phyloP scores from a whole-genome alignment of 495 filamentous ascomycete species.

The Cercophora scortea region DNA sequence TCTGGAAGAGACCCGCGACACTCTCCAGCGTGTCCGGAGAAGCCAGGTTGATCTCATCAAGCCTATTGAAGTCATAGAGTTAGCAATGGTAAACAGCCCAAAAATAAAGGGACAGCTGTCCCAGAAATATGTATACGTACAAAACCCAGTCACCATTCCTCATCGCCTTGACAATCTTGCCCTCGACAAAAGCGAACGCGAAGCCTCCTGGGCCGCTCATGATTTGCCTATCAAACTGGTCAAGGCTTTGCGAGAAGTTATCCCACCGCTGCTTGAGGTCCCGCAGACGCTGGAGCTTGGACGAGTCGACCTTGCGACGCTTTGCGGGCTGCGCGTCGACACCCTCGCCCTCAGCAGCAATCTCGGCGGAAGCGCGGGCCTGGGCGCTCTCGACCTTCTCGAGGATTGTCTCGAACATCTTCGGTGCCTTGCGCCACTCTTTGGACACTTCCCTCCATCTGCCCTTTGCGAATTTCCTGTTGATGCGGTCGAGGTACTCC shows the following conservation, averaged over 20 bases:
- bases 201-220: conserved; percentile 72
- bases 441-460: conserved; percentile 79
- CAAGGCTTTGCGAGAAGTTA: conserved; percentile 64
- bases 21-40: conserved; percentile 91
- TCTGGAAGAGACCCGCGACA: conserved; percentile 75
- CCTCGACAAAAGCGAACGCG: conserved; percentile 92
- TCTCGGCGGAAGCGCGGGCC: conserved; percentile 13
- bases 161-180: conserved; percentile 84
- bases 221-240: conserved; percentile 73
- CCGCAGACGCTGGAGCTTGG: conserved; percentile 46
- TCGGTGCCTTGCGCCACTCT: conserved; percentile 82
- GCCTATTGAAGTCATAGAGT: background rate
- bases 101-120: background rate
- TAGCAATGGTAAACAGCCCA: background rate
- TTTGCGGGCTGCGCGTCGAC: conserved; percentile 62
- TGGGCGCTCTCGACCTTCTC: conserved; percentile 33
- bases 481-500: conserved; percentile 69
- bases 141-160: conserved; percentile 96
- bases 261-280: conserved; percentile 71
- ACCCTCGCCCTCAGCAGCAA: conserved; percentile 17
- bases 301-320: conserved; percentile 69
- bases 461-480: conserved; percentile 67
- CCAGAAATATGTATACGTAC: background rate
- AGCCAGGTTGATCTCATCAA: conserved; percentile 93
- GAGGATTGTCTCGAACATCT: conserved; percentile 71